phyloP scores from a whole-genome alignment of 306 rosid genomes.

The Lathyrus aphaca region DNA sequence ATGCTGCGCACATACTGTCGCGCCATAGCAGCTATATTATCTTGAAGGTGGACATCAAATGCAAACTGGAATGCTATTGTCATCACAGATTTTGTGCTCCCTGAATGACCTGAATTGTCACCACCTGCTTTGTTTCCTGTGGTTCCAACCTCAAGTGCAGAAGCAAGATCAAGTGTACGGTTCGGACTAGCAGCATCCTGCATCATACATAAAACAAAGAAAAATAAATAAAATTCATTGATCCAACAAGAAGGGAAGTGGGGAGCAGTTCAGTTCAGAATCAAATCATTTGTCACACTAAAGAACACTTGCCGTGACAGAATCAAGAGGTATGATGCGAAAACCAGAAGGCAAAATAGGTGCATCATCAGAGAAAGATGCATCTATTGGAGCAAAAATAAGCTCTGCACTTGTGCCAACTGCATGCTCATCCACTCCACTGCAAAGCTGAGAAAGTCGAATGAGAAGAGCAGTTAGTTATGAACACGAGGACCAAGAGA shows the following conservation, averaged over 20 bases:
- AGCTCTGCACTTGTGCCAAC: conserved; percentile 89
- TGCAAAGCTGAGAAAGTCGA: conserved; percentile 69
- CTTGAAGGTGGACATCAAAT: conserved; percentile 89
- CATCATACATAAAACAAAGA: conserved; percentile 12
- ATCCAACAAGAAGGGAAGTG: conserved; percentile 1
- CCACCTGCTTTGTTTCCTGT: conserved; percentile 69
- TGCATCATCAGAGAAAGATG: conserved; percentile 94
- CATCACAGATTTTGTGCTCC: conserved; percentile 91
- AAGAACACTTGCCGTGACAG: conserved; percentile 54
- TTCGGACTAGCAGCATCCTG: conserved; percentile 87
- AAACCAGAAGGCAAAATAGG: conserved; percentile 97
- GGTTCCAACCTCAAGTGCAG: conserved; percentile 90
- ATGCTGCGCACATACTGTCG: conserved; percentile 89
- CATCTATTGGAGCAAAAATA: conserved; percentile 96
- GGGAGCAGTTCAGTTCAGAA: background rate
- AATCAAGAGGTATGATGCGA: conserved; percentile 91
- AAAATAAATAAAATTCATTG: conserved; percentile 15
- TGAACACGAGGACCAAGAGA: conserved; percentile 2
- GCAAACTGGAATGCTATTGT: conserved; percentile 98
- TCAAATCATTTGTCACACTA: background rate
- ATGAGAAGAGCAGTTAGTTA: conserved; percentile 36
- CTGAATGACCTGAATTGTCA: conserved; percentile 59
- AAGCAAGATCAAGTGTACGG: conserved; percentile 97
- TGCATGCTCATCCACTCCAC: conserved; percentile 88
- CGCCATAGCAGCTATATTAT: conserved; percentile 84